Evolutionary conservation across 202 grass and related monocot genomes (phyloP).

Genomic region (Alloteropsis angusta): DNA sequence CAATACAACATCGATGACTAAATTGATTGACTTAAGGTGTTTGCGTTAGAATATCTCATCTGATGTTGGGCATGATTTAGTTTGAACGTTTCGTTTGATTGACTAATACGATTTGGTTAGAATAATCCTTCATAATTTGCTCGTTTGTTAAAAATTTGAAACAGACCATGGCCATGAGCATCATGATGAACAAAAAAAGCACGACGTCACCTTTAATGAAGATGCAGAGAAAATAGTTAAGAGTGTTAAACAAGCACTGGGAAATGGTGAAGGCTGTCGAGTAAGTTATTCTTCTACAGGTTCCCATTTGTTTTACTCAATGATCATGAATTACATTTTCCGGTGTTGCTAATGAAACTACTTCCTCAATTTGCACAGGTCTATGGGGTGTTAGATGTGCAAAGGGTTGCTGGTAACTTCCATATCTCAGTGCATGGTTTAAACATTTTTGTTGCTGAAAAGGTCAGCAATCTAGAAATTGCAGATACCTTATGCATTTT

Average conservation of each 20-base stretch:
- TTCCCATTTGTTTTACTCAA: slow-evolving; percentile 13
- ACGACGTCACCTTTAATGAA: slow-evolving; percentile 52
- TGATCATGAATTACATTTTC: not conserved
- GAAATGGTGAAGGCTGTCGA: slow-evolving; percentile 86
- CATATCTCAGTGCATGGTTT: slow-evolving; percentile 98
- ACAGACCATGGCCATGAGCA: slow-evolving; percentile 61
- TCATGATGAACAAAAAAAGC: slow-evolving; percentile 67
- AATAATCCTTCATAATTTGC: not conserved
- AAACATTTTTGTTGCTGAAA: slow-evolving; percentile 96
- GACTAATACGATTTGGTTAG: not conserved
- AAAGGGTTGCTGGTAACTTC: slow-evolving; percentile 99
- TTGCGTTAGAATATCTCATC: not conserved
- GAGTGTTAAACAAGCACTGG: slow-evolving; percentile 86
- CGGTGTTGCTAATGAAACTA: slow-evolving; percentile 5
- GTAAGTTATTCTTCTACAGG: slow-evolving; percentile 40
- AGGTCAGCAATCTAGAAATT: slow-evolving; percentile 60
- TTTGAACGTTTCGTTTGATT: slow-evolving; percentile 14
- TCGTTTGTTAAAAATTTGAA: slow-evolving; percentile 17
- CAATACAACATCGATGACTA: not conserved
- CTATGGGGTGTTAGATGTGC: slow-evolving; percentile 85
- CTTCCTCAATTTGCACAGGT: slow-evolving; percentile 35
- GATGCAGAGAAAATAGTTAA: slow-evolving; percentile 92
- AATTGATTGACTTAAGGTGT: not conserved
- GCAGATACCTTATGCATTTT: not conserved
- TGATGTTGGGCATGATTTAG: not conserved